phyloP scores from a whole-genome alignment of 2,329 filamentous ascomycete genomes.

The Fusarium sp. region DNA sequence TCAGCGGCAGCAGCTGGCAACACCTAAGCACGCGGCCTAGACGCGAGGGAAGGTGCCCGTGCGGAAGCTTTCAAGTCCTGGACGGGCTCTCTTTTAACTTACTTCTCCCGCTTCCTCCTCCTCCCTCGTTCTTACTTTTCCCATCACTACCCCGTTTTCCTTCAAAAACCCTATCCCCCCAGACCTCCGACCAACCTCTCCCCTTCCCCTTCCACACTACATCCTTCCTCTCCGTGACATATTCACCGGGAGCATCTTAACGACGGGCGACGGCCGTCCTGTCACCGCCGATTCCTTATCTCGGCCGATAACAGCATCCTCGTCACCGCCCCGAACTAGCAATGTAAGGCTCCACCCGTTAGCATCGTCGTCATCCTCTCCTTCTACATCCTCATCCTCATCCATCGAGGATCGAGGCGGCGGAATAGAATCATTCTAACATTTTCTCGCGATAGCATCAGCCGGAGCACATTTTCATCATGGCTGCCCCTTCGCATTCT shows the following conservation, averaged over 20 bases:
- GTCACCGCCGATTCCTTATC: constrained; percentile 46
- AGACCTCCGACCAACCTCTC: constrained; percentile 1
- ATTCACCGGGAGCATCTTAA: constrained; percentile 7
- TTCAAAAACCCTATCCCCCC: constrained; percentile 12
- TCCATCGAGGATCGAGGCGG: constrained; percentile 28
- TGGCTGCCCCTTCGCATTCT: constrained; percentile 45
- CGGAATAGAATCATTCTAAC: constrained; percentile 7
- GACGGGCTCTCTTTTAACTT: constrained; percentile 20
- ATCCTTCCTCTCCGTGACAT: background rate
- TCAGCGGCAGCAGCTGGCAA: background rate
- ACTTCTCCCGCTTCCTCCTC: constrained; percentile 35
- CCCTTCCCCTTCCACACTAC: constrained; percentile 4
- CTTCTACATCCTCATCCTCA: constrained; percentile 35
- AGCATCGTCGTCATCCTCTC: constrained; percentile 34
- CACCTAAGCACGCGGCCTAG: background rate
- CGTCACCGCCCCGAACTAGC: constrained; percentile 44
- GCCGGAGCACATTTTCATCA: constrained; percentile 27
- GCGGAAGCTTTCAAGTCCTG: constrained; percentile 25
- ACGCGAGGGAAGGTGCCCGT: constrained; percentile 8
- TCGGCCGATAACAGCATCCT: constrained; percentile 41
- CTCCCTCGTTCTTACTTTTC: constrained; percentile 29
- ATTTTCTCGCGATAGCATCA: constrained; percentile 6
- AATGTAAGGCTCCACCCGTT: constrained; percentile 42
- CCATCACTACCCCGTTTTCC: constrained; percentile 24
- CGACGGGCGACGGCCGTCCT: constrained; percentile 41